Conservation (phyloP, 371 early-diverging fungal species). For the Choanephora cucurbitarum region DNA sequence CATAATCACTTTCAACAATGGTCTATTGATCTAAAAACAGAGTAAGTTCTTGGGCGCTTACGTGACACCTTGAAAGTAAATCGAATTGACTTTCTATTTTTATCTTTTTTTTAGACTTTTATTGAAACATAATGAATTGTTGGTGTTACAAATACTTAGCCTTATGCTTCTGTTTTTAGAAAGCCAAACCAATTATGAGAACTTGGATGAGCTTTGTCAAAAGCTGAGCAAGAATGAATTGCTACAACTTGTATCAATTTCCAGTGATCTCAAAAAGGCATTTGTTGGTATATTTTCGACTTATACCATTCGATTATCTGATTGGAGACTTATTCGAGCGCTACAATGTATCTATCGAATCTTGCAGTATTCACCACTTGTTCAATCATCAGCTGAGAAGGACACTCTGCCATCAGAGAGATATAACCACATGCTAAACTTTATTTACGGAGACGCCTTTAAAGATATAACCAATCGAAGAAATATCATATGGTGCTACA, state of each 20-base stretch:
- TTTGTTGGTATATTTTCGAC: background rate
- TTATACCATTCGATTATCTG: background rate
- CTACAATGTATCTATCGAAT: background rate
- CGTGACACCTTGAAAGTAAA: background rate
- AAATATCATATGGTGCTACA: conserved; percentile 16
- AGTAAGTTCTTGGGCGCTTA: background rate
- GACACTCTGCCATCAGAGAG: background rate
- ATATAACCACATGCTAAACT: background rate
- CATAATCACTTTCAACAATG: conserved; percentile 7
- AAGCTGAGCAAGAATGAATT: conserved; percentile 1
- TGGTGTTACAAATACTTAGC: conserved; percentile 13
- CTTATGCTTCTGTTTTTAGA: conserved; percentile 3
- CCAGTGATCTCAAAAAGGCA: background rate
- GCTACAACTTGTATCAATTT: background rate
- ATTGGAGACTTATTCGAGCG: conserved; percentile 12
- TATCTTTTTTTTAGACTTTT: conserved; percentile 3
- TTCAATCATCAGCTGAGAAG: background rate
- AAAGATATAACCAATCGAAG: background rate
- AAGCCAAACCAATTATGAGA: background rate
- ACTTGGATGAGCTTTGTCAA: background rate
- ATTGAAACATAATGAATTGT: conserved; percentile 5
- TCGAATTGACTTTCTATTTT: too few relatives aligned
- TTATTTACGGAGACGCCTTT: conserved; percentile 3
- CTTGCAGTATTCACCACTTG: background rate
- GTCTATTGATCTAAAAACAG: conserved; percentile 11